Percentiles rank a stretch among this genome's conserved stretches.
These are phyloP conservation scores for Dryas integrifolia DNA, from an alignment of 331 rosid genomes.

Conservation along the genomic window DNA sequence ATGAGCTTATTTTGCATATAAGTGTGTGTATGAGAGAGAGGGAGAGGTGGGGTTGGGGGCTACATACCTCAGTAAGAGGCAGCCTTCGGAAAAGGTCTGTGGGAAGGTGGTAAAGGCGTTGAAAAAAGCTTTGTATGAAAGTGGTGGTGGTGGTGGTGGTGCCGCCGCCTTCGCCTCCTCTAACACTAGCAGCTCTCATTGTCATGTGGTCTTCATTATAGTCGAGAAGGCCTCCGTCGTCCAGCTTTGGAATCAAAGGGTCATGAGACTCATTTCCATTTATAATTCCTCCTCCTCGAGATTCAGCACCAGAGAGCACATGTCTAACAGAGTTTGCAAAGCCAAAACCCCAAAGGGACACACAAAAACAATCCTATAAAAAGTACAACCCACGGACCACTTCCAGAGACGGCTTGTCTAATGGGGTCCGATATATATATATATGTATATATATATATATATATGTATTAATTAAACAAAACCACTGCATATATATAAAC, in stretches of 20 bases:
- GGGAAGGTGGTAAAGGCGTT: conserved; percentile 22
- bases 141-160: not conserved
- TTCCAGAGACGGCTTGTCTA: conserved; percentile 33
- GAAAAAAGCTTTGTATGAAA: conserved; percentile 40
- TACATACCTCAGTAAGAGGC: conserved; percentile 37
- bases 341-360: not conserved
- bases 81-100: conserved; percentile 32
- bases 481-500: no score
- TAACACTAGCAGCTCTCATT: conserved; percentile 29
- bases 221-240: conserved; percentile 21
- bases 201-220: conserved; percentile 34
- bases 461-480: not conserved
- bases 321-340: conserved; percentile 31
- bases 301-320: conserved; percentile 70
- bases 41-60: not conserved
- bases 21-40: not conserved
- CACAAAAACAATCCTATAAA: conserved; percentile 22
- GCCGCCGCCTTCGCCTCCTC: conserved; percentile 29
- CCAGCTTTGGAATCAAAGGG: conserved; percentile 36
- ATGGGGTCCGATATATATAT: conserved; percentile 12
- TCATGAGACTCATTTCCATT: conserved; percentile 32
- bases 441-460: not conserved
- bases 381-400: conserved; percentile 32
- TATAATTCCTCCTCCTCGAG: conserved; percentile 75
- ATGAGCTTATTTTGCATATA: not conserved